Evolutionary conservation across 139 green algal genomes (phyloP).

Genomic region (Pleodorina starrii): DNA sequence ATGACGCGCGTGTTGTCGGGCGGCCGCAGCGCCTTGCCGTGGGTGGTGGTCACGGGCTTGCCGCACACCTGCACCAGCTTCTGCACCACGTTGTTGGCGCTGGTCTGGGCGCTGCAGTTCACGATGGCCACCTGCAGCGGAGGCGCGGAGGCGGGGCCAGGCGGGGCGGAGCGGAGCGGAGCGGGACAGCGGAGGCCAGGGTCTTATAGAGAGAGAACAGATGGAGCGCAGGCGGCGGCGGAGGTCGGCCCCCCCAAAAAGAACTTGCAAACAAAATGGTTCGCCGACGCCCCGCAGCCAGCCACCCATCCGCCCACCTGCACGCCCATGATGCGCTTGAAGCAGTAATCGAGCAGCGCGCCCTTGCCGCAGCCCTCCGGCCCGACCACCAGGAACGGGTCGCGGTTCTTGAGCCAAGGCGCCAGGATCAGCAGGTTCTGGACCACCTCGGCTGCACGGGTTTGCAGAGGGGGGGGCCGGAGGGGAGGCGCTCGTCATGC

Average conservation of each 20-base stretch:
- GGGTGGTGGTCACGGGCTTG: constrained; percentile 78
- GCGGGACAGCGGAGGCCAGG: too few species aligned
- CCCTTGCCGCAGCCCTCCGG: constrained; percentile 85
- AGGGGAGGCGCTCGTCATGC: too few species aligned
- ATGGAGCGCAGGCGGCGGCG: too few species aligned
- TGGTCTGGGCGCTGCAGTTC: constrained; percentile 85
- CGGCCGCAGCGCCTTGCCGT: constrained; percentile 76
- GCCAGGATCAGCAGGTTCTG: constrained; percentile 66
- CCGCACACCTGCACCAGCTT: constrained; percentile 87
- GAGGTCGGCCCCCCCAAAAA: neutral
- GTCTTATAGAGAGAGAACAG: too few species aligned
- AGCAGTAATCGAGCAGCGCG: constrained; percentile 76
- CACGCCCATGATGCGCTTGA: constrained; percentile 61
- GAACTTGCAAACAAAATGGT: too few species aligned
- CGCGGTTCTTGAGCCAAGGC: constrained; percentile 75
- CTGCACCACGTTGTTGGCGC: constrained; percentile 79
- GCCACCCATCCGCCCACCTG: constrained; percentile 30
- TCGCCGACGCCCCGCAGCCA: too few species aligned
- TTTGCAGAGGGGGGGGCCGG: too few species aligned
- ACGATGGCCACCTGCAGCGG: constrained; percentile 71
- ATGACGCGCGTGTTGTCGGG: constrained; percentile 75
- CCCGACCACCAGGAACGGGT: constrained; percentile 82
- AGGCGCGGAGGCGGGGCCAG: neutral
- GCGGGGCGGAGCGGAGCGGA: neutral
- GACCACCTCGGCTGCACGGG: constrained; percentile 50